A percentile compares a stretch with the other conserved stretches of the same genome.
phyloP scores from a whole-genome alignment of 345 rosid genomes.

The Ceriops tagal region DNA sequence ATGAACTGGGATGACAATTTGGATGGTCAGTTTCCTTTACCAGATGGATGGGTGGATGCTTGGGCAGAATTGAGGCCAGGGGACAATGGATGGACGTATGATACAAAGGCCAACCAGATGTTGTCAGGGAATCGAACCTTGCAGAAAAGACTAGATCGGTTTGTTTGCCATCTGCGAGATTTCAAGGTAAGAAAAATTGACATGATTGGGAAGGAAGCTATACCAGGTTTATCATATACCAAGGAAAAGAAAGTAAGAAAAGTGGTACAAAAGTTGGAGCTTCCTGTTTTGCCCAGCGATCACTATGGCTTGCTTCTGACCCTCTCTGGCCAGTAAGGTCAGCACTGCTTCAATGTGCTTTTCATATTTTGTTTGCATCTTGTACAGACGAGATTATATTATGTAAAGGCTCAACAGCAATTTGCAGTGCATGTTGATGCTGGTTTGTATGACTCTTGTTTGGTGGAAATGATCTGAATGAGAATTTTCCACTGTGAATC shows the following conservation, averaged over 20 bases:
- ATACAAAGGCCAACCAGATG: constrained; percentile 87
- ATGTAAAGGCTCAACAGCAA: neutral
- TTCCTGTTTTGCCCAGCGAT: constrained; percentile 94
- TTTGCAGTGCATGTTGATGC: constrained; percentile 1
- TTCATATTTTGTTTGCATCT: constrained; percentile 22
- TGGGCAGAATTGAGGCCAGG: constrained; percentile 73
- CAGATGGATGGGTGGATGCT: constrained; percentile 71
- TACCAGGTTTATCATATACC: constrained; percentile 57
- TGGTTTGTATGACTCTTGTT: constrained; percentile 7
- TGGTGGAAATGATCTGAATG: constrained; percentile 1
- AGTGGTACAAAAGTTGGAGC: constrained; percentile 54
- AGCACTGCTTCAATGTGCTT: neutral
- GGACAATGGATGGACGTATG: constrained; percentile 82
- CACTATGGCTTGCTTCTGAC: constrained; percentile 91
- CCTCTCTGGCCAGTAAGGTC: constrained; percentile 31
- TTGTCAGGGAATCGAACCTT: constrained; percentile 68
- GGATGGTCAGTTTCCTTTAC: constrained; percentile 73
- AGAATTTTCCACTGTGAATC: neutral
- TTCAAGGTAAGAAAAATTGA: constrained; percentile 56
- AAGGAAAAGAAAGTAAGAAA: constrained; percentile 79
- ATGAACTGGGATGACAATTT: constrained; percentile 94
- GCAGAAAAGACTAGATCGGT: constrained; percentile 73
- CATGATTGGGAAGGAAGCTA: constrained; percentile 85
- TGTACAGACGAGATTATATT: constrained; percentile 17
- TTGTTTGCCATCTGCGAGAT: constrained; percentile 61